Evolutionary conservation across 148 eudicot species (phyloP).

Genomic region (Spergularia bocconei): DNA sequence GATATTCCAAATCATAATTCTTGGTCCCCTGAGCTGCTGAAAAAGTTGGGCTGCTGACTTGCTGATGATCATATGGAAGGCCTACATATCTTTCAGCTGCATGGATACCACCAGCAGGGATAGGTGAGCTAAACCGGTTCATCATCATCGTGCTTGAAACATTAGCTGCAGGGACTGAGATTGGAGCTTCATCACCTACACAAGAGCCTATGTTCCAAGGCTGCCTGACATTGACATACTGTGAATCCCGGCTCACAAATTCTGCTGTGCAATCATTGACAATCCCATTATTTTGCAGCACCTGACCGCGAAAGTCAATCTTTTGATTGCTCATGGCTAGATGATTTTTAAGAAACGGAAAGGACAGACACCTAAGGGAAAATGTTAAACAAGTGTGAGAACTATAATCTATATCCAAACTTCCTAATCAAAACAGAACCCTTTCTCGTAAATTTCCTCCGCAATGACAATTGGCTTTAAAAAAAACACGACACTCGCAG

Average conservation of each 20-base stretch:
- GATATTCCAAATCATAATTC: conserved; percentile 32
- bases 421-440: background rate
- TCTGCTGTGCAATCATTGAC: conserved; percentile 27
- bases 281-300: conserved; percentile 23
- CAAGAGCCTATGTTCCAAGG: conserved; percentile 33
- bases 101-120: conserved; percentile 28
- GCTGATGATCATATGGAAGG: conserved; percentile 31
- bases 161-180: conserved; percentile 22
- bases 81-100: conserved; percentile 24
- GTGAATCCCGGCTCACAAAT: conserved; percentile 25
- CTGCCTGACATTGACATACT: conserved; percentile 23
- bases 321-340: conserved; percentile 38
- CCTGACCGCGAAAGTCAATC: conserved; percentile 30
- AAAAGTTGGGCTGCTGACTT: conserved; percentile 28
- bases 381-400: background rate
- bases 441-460: conserved; percentile 4
- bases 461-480: too few relatives aligned
- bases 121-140: conserved; percentile 25
- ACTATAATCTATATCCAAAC: background rate
- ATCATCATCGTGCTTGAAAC: conserved; percentile 20
- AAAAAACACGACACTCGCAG: conserved; percentile 21
- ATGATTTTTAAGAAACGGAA: conserved; percentile 17
- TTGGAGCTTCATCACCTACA: conserved; percentile 27
- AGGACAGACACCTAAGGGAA: background rate
- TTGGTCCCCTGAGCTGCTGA: conserved; percentile 30